Conservation (phyloP, 345 rosid genomes). For the Eucalyptus marginata region DNA sequence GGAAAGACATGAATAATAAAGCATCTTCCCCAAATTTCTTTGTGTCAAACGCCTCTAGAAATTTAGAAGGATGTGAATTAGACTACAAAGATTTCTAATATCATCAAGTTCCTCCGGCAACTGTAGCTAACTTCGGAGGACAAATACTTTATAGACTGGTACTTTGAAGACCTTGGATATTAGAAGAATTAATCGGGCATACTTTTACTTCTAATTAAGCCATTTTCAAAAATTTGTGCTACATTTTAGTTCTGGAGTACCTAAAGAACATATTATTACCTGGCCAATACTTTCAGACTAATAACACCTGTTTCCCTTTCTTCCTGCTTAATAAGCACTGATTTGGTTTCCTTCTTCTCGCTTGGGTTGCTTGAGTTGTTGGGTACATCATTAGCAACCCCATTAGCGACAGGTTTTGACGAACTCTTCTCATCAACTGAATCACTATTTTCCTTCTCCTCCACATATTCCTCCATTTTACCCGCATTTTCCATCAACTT, state of each 20-base stretch:
- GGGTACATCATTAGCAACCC: constrained; percentile 24
- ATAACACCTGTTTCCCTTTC: constrained; percentile 96
- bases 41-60: neutral
- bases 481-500: constrained; percentile 99
- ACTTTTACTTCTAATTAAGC: neutral
- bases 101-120: neutral
- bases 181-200: neutral
- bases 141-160: neutral
- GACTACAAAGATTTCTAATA: neutral
- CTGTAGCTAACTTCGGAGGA: neutral
- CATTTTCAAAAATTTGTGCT: neutral
- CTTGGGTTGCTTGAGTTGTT: constrained; percentile 19
- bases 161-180: neutral
- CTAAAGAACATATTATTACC: constrained; percentile 24
- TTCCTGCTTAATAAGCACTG: constrained; percentile 93
- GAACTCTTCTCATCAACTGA: constrained; percentile 20
- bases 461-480: constrained; percentile 89
- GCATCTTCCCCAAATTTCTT: neutral
- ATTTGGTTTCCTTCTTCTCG: constrained; percentile 57
- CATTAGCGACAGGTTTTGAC: constrained; percentile 49
- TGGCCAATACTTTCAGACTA: constrained; percentile 61
- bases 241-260: neutral
- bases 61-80: neutral
- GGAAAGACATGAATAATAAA: neutral
- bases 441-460: constrained; percentile 52